A percentile compares a stretch with the other conserved stretches of the same genome.
Evolutionary conservation across 2,329 filamentous ascomycete genomes (phyloP).

Genomic region (Coccinonectria pachysandricola): DNA sequence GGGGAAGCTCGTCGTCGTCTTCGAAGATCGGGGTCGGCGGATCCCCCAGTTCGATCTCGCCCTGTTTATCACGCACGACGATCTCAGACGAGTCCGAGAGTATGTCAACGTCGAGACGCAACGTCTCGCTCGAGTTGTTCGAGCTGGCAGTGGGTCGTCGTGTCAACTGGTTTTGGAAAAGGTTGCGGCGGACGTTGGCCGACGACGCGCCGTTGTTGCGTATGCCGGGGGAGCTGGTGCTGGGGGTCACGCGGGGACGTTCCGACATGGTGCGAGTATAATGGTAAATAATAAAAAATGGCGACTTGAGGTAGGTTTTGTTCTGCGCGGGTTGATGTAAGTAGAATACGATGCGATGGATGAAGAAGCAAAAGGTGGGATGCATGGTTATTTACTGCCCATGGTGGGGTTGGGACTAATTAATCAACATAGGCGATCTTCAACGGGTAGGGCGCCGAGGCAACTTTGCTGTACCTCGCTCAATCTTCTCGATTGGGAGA

Average conservation of each 20-base stretch:
- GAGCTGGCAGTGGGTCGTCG: conserved; percentile 41
- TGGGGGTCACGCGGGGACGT: conserved; percentile 12
- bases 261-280: conserved; percentile 15
- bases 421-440: too few species aligned
- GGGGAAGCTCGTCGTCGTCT: conserved; percentile 42
- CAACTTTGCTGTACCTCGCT: too few species aligned
- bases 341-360: conserved; percentile 3
- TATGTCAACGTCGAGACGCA: conserved; percentile 38
- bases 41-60: conserved; percentile 51
- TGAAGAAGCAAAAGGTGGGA: conserved; percentile 5
- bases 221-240: conserved; percentile 10
- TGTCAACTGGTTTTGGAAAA: conserved; percentile 50
- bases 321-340: too few species aligned
- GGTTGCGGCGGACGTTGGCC: conserved; percentile 30
- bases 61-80: conserved; percentile 51
- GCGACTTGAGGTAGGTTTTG: too few species aligned
- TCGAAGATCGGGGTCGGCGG: conserved; percentile 43
- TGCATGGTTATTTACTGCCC: conserved; percentile 16
- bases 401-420: conserved; percentile 14
- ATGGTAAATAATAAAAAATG: neutral
- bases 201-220: conserved; percentile 6
- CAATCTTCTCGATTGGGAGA: too few species aligned
- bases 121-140: conserved; percentile 31
- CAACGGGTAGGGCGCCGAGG: too few species aligned
- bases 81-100: conserved; percentile 43